phyloP scores from a whole-genome alignment of 2,329 filamentous ascomycete species.

The Ascochyta rabiei region DNA sequence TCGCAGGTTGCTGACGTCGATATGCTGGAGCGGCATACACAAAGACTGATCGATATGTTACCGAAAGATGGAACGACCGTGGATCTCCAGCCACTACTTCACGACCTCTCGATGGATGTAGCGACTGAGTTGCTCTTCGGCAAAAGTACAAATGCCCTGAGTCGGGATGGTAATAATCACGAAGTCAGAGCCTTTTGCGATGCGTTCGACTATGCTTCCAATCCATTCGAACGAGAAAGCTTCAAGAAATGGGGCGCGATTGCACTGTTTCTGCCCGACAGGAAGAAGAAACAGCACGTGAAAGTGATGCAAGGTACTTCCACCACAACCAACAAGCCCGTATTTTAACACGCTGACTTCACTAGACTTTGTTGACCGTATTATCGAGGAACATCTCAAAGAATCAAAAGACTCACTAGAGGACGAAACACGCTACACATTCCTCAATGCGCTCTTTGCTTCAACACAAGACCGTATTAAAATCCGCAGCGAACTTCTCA shows the following conservation, averaged over 20 bases:
- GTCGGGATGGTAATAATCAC: background rate
- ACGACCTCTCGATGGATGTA: conserved; percentile 32
- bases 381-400: background rate
- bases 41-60: conserved; percentile 25
- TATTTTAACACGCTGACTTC: background rate
- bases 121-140: conserved; percentile 39
- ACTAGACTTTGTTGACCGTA: conserved; percentile 8
- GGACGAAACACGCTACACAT: conserved; percentile 21
- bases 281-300: conserved; percentile 16
- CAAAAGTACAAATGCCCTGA: conserved; percentile 24
- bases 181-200: conserved; percentile 23
- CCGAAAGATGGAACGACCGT: conserved; percentile 28
- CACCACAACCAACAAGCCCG: no score
- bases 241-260: conserved; percentile 21
- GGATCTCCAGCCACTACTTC: conserved; percentile 37
- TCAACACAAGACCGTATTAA: conserved; percentile 20
- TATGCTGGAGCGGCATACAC: conserved; percentile 30
- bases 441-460: conserved; percentile 33
- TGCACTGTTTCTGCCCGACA: conserved; percentile 23
- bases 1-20: conserved; percentile 30
- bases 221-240: conserved; percentile 23
- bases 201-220: conserved; percentile 31
- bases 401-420: background rate
- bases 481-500: conserved; percentile 40
- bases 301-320: conserved; percentile 25